A percentile compares a stretch with the other conserved stretches of the same genome.
Conservation (phyloP, 2,329 filamentous ascomycete genomes). For the Malbranchea zuffiana region DNA sequence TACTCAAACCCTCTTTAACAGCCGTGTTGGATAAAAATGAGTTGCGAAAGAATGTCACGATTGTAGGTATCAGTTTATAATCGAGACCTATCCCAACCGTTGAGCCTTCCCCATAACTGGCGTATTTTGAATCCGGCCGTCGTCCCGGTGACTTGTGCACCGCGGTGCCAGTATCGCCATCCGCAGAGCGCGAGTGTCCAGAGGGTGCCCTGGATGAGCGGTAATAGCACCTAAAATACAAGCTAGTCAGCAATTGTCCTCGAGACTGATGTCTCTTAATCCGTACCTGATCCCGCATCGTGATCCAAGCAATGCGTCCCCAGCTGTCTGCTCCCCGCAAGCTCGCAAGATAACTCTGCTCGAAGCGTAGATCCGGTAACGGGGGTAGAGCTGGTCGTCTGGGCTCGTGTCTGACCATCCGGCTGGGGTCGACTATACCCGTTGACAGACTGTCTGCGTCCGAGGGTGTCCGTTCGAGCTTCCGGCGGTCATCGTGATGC, state of each 20-base stretch:
- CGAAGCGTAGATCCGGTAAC: slow-evolving; percentile 75
- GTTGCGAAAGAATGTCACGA: no score
- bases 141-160: slow-evolving; percentile 63
- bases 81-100: slow-evolving; percentile 68
- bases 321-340: slow-evolving; percentile 68
- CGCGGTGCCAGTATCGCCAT: slow-evolving; percentile 83
- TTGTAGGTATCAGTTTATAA: no score
- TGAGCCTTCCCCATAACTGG: slow-evolving; percentile 91
- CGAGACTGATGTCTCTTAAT: no score
- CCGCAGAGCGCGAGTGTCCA: slow-evolving; percentile 77
- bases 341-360: slow-evolving; percentile 94
- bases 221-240: slow-evolving; percentile 59
- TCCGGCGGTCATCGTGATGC: slow-evolving; percentile 45
- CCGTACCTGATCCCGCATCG: slow-evolving; percentile 71
- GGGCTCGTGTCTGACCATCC: slow-evolving; percentile 24
- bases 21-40: no score
- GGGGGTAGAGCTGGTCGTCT: slow-evolving; percentile 51
- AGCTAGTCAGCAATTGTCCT: neutral
- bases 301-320: slow-evolving; percentile 74
- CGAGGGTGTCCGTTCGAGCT: slow-evolving; percentile 41
- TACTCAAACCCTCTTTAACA: no score
- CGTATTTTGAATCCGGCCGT: slow-evolving; percentile 65
- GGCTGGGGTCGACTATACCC: slow-evolving; percentile 34
- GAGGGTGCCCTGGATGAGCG: slow-evolving; percentile 74
- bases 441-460: slow-evolving; percentile 38